Evolutionary conservation across 139 green algal genomes (phyloP).

Genomic region (Gonium pectorale): DNA sequence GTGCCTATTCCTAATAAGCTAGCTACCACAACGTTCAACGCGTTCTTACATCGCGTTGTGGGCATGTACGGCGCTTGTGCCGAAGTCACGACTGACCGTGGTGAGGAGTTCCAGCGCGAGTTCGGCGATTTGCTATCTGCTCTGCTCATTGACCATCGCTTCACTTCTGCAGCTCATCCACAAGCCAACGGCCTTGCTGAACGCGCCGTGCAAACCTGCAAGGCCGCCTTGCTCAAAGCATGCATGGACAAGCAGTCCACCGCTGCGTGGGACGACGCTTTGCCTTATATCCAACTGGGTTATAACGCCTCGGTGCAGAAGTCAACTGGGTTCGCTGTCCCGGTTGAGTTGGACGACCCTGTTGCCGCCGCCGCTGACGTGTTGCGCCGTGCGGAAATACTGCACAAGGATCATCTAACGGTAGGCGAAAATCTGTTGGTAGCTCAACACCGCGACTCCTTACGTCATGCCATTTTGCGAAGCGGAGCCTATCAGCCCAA

Average conservation of each 20-base stretch:
- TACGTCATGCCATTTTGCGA: conserved; percentile 12
- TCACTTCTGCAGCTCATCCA: conserved; percentile 35
- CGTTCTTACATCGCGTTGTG: conserved; percentile 41
- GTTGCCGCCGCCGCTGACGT: background rate
- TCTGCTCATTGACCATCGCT: conserved; percentile 48
- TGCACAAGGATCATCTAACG: background rate
- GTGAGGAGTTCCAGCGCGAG: conserved; percentile 43
- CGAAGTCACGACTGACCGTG: conserved; percentile 50
- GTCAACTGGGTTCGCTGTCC: background rate
- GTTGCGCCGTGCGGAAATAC: no score
- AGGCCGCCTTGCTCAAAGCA: background rate
- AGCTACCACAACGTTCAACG: background rate
- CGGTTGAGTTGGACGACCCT: conserved; percentile 27
- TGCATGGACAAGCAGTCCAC: no score
- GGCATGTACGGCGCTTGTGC: conserved; percentile 5
- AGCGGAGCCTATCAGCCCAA: no score
- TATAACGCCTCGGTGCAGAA: no score
- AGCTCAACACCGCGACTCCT: conserved; percentile 40
- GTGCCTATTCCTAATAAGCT: conserved; percentile 35
- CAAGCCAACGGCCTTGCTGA: conserved; percentile 57
- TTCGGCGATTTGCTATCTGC: conserved; percentile 44
- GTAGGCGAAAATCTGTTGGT: conserved; percentile 30
- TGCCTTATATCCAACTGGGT: conserved; percentile 15
- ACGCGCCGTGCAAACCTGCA: conserved; percentile 50
- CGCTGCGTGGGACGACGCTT: background rate